Evolutionary conservation across 2,329 filamentous ascomycete genomes (phyloP).

Genomic region (Fusarium ramigenum): DNA sequence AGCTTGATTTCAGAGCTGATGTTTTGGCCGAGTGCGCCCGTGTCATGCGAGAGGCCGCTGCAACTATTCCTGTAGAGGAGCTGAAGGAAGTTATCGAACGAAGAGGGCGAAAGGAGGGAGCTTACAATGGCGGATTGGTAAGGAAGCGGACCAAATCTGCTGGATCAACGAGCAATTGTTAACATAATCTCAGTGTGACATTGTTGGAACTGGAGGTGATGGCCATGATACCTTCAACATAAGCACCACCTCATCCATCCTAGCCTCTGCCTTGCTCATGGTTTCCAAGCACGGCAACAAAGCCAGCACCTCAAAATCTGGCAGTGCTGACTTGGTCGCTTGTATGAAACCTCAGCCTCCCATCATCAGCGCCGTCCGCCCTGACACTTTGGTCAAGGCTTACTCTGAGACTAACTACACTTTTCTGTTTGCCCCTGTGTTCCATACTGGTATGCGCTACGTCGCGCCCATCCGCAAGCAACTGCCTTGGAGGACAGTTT

Average conservation of each 20-base stretch:
- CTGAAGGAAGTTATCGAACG: constrained; percentile 69
- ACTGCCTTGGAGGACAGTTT: constrained; percentile 94
- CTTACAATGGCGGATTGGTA: constrained; percentile 85
- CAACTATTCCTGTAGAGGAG: constrained; percentile 71
- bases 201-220: constrained; percentile 97
- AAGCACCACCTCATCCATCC: constrained; percentile 91
- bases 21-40: constrained; percentile 86
- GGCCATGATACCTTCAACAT: constrained; percentile 99
- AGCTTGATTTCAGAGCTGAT: constrained; percentile 82
- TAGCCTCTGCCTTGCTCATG: constrained; percentile 85
- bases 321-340: constrained; percentile 90
- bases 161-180: neutral
- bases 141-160: constrained; percentile 43
- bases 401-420: constrained; percentile 89
- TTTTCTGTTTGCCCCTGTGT: constrained; percentile 95
- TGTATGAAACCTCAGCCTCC: constrained; percentile 77
- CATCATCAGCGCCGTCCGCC: constrained; percentile 77
- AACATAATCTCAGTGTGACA: constrained; percentile 71
- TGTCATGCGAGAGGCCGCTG: constrained; percentile 84
- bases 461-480: constrained; percentile 87
- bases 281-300: constrained; percentile 96
- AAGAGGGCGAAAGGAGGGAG: constrained; percentile 72
- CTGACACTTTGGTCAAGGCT: constrained; percentile 74
- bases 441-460: constrained; percentile 94
- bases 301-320: constrained; percentile 93